These are phyloP conservation scores for Gossypium herbaceum DNA, from an alignment of 345 rosid genomes.

Conservation along the genomic window DNA sequence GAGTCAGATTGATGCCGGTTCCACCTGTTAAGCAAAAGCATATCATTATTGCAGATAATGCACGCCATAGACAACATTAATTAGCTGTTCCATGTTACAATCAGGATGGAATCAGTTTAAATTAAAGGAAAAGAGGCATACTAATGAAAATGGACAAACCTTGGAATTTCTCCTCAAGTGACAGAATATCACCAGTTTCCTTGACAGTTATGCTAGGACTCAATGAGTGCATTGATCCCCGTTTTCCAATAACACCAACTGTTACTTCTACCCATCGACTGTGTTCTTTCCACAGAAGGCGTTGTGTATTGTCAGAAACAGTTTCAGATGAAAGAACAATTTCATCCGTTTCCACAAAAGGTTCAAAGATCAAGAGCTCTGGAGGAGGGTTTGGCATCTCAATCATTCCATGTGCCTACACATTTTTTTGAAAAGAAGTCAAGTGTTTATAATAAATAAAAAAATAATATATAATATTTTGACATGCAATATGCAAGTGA, in stretches of 20 bases:
- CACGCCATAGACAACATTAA: slow-evolving; percentile 4
- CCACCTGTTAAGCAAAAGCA: slow-evolving; percentile 57
- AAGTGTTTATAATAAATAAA: neutral
- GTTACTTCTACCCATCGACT: slow-evolving; percentile 89
- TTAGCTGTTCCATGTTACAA: neutral
- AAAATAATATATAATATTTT: neutral
- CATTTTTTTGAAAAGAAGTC: slow-evolving; percentile 17
- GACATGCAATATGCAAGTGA: neutral
- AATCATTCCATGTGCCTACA: slow-evolving; percentile 80
- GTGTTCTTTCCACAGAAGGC: slow-evolving; percentile 66
- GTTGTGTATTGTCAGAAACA: slow-evolving; percentile 24
- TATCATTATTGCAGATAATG: slow-evolving; percentile 12
- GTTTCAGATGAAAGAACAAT: slow-evolving; percentile 60
- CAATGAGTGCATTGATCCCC: slow-evolving; percentile 73
- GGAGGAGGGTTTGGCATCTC: slow-evolving; percentile 97
- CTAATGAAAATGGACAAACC: slow-evolving; percentile 33
- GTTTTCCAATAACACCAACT: slow-evolving; percentile 73
- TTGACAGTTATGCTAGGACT: slow-evolving; percentile 89
- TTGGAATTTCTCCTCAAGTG: slow-evolving; percentile 97
- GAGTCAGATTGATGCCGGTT: slow-evolving; percentile 97
- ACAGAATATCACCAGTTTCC: slow-evolving; percentile 83
- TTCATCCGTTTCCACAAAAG: slow-evolving; percentile 89
- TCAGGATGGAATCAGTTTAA: neutral
- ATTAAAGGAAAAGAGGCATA: neutral
- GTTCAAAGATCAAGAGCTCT: slow-evolving; percentile 74